Base-by-base conservation (phyloP, 106 monocot genomes). In the Posidonia australis region DNA sequence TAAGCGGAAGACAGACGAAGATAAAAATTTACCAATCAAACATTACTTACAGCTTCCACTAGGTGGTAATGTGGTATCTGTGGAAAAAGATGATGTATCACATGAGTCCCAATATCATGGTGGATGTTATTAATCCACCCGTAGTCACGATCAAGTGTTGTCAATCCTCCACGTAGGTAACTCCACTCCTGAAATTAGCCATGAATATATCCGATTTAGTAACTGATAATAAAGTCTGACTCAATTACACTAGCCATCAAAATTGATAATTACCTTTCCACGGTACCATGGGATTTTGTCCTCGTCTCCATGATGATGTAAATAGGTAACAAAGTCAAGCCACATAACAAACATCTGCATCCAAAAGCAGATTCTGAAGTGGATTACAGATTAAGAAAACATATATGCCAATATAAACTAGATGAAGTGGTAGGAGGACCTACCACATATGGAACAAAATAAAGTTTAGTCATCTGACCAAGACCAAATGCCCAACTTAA, bases 51-150 rank as follows among this genome's bases (percentile, higher is more conserved):
- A 17, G 89, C 89, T 78, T 89, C 89, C 7, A 89, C 44, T 56
- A 89, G 54, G 64, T 89, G 60, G 74, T 85, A 89, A 53, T 89
- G 89, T 12, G 89, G 89, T 32, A 89, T 89, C 54, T 89, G 89
- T 1, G 89, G 89, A 69, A 89, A 89, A 52, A 85, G 74, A 36
- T 89, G 89, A 55, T 85, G 89, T 17, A 89, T 82, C 5, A 84
- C 89, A 71, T 89, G 89, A 27, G 89, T 89, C 19, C 84, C 89
- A 36, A 89, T 85, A 36, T 89, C 84, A 67, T 89, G 89, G 54
- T 89, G 89, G 51, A 89, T 76, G 58, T 85, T 78, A 75, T 89
- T 89, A 16, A 89, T 77, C 84, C 58, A 80, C 47, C 89, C 89
- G 44, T 85, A 89, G 57, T 89, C 89, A 11, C 85, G 79, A 54